Evolutionary conservation across 1,139 yeast species (phyloP), one percentile per base, ranked within the genome.

Genomic region (Saccharomyces hybrid): DNA sequence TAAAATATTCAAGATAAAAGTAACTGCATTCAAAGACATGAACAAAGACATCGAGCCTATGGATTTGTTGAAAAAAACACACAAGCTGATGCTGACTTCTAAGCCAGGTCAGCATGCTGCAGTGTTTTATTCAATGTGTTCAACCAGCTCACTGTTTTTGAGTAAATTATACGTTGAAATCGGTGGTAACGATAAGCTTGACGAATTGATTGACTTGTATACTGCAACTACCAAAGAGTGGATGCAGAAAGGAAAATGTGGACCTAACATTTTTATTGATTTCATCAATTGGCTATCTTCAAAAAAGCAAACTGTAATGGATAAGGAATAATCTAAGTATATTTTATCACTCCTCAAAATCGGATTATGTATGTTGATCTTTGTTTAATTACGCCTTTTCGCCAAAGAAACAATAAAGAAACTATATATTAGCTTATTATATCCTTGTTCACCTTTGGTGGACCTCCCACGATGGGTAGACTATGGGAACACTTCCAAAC

Each of bases 261-360:
- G 80, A 32, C 78, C 88, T 2, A 77, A 81, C 13, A 68, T 88
- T 64, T 89, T 88, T 70, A 78, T 83, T 61, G 97, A 90, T 63
- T 82, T 89, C 59, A 78, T 87, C 65, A 89, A 89, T 70, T 90
- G 95, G 95, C 67, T 88, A 52, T 79, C 78, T 56, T 73, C 85
- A 5, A 79, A 67, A 54, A 71, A 62, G 54, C 53, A 57, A 31
- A 20, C 6, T 38, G 44, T 16, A 16, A 13, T 8, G 9, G 25
- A 38, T 16, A 16, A 38, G 23, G 16, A 38, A 38, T 38, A 20
- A 16, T 38, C 23, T 4, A 38, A 9, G 7, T 34, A 20, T 20
- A 38, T 16, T 20, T 14, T 8, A 8, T 38, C n/a, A 8, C 5
- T 7, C n/a, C 16, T 16, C 9, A 49, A 41, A 14, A 26, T 30